Percentiles rank a stretch among this genome's conserved stretches.
Conservation (phyloP, 805 yeast species). For the Pichia heedii region DNA sequence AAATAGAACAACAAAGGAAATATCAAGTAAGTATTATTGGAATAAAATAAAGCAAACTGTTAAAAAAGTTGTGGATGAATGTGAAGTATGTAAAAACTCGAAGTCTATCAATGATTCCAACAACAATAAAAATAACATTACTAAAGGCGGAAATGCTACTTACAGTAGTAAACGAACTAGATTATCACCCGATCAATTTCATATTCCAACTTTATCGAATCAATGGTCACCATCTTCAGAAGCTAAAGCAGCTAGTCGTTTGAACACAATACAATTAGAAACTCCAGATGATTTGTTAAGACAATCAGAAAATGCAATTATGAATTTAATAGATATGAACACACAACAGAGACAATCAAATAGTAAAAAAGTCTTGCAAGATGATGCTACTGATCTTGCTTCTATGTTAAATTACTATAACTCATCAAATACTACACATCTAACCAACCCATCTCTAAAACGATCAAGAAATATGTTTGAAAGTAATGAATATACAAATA, state of each 20-base stretch:
- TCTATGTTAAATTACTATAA: constrained; percentile 7
- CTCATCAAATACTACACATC: neutral
- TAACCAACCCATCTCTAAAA: neutral
- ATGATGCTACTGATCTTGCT: constrained; percentile 2
- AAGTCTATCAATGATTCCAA: neutral
- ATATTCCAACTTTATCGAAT: constrained; percentile 1
- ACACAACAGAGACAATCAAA: neutral
- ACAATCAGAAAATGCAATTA: constrained; percentile 1
- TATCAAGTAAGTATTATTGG: constrained; percentile 85
- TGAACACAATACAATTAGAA: neutral
- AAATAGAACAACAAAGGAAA: constrained; percentile 70
- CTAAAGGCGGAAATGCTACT: too few relatives aligned
- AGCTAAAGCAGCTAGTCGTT: neutral
- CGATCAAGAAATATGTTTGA: neutral
- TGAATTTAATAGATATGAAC: neutral
- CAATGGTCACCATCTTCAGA: neutral
- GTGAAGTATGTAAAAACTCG: constrained; percentile 52
- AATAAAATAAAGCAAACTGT: constrained; percentile 83
- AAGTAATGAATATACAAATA: neutral
- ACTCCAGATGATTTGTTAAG: neutral
- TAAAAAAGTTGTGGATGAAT: constrained; percentile 64
- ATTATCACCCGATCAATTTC: neutral
- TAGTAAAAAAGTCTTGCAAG: neutral
- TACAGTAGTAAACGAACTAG: neutral
- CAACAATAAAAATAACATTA: too few relatives aligned